Evolutionary conservation across 2,329 filamentous ascomycete species (phyloP).

Genomic region (Madurella fahalii): DNA sequence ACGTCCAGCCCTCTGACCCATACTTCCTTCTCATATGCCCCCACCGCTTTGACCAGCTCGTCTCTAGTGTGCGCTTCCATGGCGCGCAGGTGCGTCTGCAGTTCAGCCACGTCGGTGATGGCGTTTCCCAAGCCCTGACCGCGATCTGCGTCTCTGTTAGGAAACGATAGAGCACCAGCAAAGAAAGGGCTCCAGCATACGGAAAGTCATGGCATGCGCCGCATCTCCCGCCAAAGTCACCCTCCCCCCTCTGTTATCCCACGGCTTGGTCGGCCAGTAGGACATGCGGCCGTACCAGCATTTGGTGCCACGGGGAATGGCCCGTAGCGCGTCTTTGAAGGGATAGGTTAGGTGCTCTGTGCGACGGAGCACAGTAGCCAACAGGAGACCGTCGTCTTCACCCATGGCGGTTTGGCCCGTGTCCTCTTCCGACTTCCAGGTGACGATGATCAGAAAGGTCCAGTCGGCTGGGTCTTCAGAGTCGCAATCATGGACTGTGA

Average conservation of each 20-base stretch:
- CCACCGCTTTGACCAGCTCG: slow-evolving; percentile 13
- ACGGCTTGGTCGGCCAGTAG: slow-evolving; percentile 21
- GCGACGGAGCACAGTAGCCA: slow-evolving; percentile 6
- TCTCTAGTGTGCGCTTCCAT: slow-evolving; percentile 22
- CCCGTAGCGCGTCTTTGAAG: slow-evolving; percentile 7
- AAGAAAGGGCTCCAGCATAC: not conserved
- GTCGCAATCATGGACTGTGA: slow-evolving; percentile 2
- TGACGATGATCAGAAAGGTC: slow-evolving; percentile 14
- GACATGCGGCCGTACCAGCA: slow-evolving; percentile 13
- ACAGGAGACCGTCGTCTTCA: not conserved
- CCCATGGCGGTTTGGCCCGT: not conserved
- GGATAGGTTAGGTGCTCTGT: slow-evolving; percentile 9
- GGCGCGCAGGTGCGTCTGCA: slow-evolving; percentile 17
- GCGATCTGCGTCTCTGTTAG: slow-evolving; percentile 7
- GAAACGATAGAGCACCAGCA: not conserved
- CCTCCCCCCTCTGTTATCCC: slow-evolving; percentile 13
- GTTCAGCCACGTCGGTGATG: slow-evolving; percentile 16
- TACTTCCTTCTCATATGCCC: slow-evolving; percentile 18
- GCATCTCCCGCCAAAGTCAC: slow-evolving; percentile 23
- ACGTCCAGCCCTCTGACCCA: slow-evolving; percentile 16
- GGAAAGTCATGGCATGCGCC: slow-evolving; percentile 19
- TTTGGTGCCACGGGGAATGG: slow-evolving; percentile 10
- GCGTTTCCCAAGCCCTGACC: slow-evolving; percentile 21
- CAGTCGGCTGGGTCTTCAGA: slow-evolving; percentile 3
- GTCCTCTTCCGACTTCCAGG: slow-evolving; percentile 7